A percentile compares a stretch with the other conserved stretches of the same genome.
Evolutionary conservation across 805 yeast species (phyloP).

Genomic region (Wickerhamiella azyma): DNA sequence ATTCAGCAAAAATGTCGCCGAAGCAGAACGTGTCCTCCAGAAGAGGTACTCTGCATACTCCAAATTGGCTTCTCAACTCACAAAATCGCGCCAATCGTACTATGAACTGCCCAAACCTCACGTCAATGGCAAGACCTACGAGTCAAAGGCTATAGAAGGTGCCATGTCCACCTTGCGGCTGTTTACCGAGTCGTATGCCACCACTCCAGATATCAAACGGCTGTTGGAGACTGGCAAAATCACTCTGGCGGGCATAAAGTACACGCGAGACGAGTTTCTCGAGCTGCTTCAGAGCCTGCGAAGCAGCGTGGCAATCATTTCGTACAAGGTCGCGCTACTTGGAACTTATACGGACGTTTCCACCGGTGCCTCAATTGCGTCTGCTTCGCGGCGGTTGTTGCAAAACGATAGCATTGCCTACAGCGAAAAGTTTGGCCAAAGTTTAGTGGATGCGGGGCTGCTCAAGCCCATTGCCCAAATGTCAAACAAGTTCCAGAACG

Average conservation of each 20-base stretch:
- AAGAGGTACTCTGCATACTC: conserved; percentile 12
- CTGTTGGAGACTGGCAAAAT: conserved; percentile 3
- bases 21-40: background rate
- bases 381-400: conserved; percentile 42
- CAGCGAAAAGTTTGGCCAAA: conserved; percentile 68
- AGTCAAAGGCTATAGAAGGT: conserved; percentile 7
- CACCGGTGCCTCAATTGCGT: conserved; percentile 46
- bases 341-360: conserved; percentile 52
- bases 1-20: conserved; percentile 3
- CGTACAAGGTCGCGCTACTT: conserved; percentile 51
- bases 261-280: conserved; percentile 27
- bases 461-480: conserved; percentile 45
- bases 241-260: conserved; percentile 23
- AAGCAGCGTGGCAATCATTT: conserved; percentile 35
- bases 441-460: conserved; percentile 46
- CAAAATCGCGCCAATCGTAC: background rate
- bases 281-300: conserved; percentile 33
- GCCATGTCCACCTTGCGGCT: conserved; percentile 10
- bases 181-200: conserved; percentile 7
- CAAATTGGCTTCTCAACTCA: background rate
- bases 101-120: background rate
- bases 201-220: background rate
- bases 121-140: background rate
- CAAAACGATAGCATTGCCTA: conserved; percentile 38
- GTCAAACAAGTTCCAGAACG: conserved; percentile 42